Percentiles rank a stretch among this genome's conserved stretches.
Evolutionary conservation across 495 filamentous ascomycete genomes (phyloP).

Genomic region (Daldinia caldariorum): DNA sequence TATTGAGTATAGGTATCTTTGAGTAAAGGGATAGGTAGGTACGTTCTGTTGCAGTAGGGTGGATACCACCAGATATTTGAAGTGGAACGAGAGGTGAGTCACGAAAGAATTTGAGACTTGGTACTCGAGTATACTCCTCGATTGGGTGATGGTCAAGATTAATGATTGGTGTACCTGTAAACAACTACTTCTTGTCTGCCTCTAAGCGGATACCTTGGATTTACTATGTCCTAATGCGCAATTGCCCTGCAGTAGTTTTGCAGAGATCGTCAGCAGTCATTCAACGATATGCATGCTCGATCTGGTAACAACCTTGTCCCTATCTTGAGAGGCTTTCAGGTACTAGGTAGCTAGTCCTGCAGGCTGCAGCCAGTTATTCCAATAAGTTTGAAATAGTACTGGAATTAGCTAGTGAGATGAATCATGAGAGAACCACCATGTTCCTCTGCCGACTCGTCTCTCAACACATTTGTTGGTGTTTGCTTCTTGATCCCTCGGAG

Average conservation of each 20-base stretch:
- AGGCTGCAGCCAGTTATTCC: neutral
- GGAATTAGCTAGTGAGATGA: neutral
- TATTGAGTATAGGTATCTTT: too few relatives aligned
- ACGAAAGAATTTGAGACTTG: slow-evolving; percentile 40
- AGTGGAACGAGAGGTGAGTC: slow-evolving; percentile 40
- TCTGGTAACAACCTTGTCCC: slow-evolving; percentile 10
- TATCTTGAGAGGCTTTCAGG: neutral
- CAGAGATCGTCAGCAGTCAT: slow-evolving; percentile 4
- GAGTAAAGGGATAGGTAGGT: too few relatives aligned
- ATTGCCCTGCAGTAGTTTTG: neutral
- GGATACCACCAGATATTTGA: slow-evolving; percentile 23
- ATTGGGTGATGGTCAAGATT: slow-evolving; percentile 5
- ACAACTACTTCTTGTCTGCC: neutral
- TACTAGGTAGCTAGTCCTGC: neutral
- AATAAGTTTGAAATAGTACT: neutral
- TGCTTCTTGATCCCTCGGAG: neutral
- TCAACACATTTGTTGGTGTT: neutral
- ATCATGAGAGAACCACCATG: neutral
- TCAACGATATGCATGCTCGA: slow-evolving; percentile 6
- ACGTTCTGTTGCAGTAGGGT: slow-evolving; percentile 2
- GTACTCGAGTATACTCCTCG: slow-evolving; percentile 25
- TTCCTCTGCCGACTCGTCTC: neutral
- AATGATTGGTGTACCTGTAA: slow-evolving; percentile 3
- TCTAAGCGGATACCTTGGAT: slow-evolving; percentile 7
- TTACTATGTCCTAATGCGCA: slow-evolving; percentile 12